Base-by-base conservation (phyloP, 495 filamentous ascomycete species). In the Penicillium dipodomyicola region DNA sequence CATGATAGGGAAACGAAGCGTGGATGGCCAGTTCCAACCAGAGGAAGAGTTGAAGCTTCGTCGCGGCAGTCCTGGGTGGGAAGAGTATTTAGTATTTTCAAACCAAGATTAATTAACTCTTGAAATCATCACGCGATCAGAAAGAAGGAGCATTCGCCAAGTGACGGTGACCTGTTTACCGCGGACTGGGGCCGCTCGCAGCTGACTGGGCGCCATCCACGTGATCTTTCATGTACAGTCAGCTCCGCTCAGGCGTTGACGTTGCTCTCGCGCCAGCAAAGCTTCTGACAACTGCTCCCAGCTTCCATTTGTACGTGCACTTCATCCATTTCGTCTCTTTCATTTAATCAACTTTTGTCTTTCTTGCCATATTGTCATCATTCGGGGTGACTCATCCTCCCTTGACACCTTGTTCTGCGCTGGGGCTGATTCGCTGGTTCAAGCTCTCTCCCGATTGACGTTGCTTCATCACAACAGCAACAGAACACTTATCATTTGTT, bases 211-310 rank as follows among this genome's bases (percentile, higher is more conserved):
- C 49, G 58, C 56, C 51, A 59, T 56, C 37, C 65, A 69, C 66
- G 66, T 69, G 66, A 69, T 47, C 23, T 0, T 11, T 7, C 14
- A 48, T 7, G 48, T 32, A 63, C 60, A 68, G 61, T 65, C 68
- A 66, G 64, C 63, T 52, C 69, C 35, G 52, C 52, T 54, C 52
- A 29, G 42, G 42, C 69, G 65, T 74, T 74, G 72, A 77, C 74
- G 74, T 75, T 73, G 73, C 60, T 56, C 70, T 72, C 70, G 62
- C 66, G 65, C 61, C 62, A 59, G 58, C 59, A 59, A 65, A 72
- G 71, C 71, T 73, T 72, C 69, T 60, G 65, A 52, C 69, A 63
- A 61, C 65, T 65, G 63, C 67, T 73, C 56, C 62, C 62, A 67
- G 52, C 63, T 66, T 65, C 61, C 59, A 67, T 67, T 65, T 35